These are phyloP conservation scores for Astragalus membranaceus DNA, from an alignment of 306 rosid species.

Conservation along the genomic window DNA sequence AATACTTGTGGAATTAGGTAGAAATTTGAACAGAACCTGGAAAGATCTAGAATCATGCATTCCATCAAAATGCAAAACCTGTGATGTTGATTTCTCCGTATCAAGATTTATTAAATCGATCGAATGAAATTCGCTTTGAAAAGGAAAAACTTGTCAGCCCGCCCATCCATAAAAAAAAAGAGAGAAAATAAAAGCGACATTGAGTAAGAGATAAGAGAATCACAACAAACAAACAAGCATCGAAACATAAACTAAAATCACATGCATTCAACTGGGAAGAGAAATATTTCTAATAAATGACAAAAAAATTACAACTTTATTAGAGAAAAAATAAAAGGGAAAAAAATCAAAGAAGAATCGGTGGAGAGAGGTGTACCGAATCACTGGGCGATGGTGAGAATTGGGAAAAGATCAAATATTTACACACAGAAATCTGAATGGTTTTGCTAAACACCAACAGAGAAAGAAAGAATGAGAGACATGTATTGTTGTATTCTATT, in stretches of 20 bases:
- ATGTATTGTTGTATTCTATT: conserved; percentile 7
- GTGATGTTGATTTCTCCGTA: not conserved
- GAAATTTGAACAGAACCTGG: not conserved
- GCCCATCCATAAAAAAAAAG: not conserved
- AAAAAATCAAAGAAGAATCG: not conserved
- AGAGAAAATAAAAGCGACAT: not conserved
- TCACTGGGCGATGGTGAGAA: conserved; percentile 12
- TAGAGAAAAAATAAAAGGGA: not conserved
- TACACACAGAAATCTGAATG: conserved; percentile 20
- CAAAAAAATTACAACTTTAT: conserved; percentile 18
- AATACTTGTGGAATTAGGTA: not conserved
- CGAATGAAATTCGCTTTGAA: conserved; percentile 18
- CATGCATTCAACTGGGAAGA: conserved; percentile 13
- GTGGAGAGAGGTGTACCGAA: conserved; percentile 33
- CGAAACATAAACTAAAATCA: not conserved
- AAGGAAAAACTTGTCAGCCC: conserved; percentile 6
- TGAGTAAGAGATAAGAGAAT: not conserved
- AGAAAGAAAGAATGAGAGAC: conserved; percentile 25
- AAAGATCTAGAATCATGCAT: not conserved
- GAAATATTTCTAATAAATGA: not conserved
- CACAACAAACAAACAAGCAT: not conserved
- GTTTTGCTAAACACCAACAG: conserved; percentile 1
- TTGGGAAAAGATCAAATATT: conserved; percentile 22
- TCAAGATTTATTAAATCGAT: not conserved
- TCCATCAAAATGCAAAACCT: not conserved